Conservation (phyloP, 164 flowering plant species). For the Piper longum region DNA sequence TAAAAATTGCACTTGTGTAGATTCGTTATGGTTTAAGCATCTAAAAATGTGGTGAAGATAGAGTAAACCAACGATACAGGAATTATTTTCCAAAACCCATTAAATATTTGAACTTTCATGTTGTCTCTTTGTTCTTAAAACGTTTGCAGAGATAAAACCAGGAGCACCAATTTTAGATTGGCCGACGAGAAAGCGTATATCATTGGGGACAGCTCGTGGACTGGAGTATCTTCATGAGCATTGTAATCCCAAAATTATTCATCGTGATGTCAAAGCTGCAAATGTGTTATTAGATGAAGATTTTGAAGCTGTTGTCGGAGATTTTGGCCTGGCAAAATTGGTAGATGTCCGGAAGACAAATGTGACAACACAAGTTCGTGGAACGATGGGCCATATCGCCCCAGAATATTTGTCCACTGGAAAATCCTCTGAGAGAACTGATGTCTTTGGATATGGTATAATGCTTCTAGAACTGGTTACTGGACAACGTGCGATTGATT, state of each 20-base stretch:
- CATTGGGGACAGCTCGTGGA: conserved; percentile 83
- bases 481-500: conserved; percentile 91
- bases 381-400: conserved; percentile 97
- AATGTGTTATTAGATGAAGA: conserved; percentile 81
- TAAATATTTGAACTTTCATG: too few species aligned
- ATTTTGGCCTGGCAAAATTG: conserved; percentile 83
- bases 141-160: conserved; percentile 58
- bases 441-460: conserved; percentile 89
- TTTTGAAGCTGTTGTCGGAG: conserved; percentile 96
- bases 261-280: conserved; percentile 94
- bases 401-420: conserved; percentile 96
- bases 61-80: background rate
- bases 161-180: conserved; percentile 68
- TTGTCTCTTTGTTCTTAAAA: background rate
- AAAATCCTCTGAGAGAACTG: conserved; percentile 85
- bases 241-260: conserved; percentile 89
- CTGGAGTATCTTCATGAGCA: conserved; percentile 86
- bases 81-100: background rate
- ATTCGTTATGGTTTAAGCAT: background rate
- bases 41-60: background rate
- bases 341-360: conserved; percentile 79
- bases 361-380: conserved; percentile 91
- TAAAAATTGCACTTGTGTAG: background rate
- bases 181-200: conserved; percentile 59
- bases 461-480: conserved; percentile 90